phyloP scores from a whole-genome alignment of 2,329 filamentous ascomycete species.

The Botrytis byssoidea region DNA sequence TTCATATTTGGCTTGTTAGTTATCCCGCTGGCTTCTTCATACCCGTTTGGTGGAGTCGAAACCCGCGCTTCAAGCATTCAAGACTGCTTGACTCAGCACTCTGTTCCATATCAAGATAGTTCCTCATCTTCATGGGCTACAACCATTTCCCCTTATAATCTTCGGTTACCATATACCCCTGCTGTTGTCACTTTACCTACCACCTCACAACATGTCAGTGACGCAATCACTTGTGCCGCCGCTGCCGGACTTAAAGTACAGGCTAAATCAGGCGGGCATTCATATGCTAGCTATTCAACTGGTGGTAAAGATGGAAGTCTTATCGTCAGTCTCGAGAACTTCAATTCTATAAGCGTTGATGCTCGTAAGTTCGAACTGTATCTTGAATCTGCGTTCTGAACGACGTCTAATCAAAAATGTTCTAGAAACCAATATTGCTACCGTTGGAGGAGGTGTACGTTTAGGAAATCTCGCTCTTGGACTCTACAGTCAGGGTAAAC shows the following conservation, averaged over 20 bases:
- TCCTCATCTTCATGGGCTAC: conserved; percentile 26
- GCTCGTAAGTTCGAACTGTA: conserved; percentile 20
- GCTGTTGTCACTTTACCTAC: conserved; percentile 29
- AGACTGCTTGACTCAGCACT: conserved; percentile 23
- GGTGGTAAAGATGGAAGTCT: conserved; percentile 53
- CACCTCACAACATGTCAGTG: conserved; percentile 42
- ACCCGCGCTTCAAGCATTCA: conserved; percentile 16
- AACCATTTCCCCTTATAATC: conserved; percentile 30
- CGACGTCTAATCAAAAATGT: background rate
- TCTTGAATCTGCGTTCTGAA: background rate
- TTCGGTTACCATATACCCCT: conserved; percentile 29
- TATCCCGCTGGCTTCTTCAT: conserved; percentile 2
- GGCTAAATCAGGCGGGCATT: conserved; percentile 54
- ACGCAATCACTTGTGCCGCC: conserved; percentile 48
- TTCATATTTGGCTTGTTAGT: conserved; percentile 1
- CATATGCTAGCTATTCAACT: conserved; percentile 48
- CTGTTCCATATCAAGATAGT: conserved; percentile 24
- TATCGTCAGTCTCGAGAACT: conserved; percentile 53
- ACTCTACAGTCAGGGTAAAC: conserved; percentile 40
- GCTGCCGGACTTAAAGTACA: conserved; percentile 48
- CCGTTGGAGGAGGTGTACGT: conserved; percentile 44
- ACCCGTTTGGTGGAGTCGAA: background rate
- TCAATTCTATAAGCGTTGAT: conserved; percentile 54
- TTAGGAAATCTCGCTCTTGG: conserved; percentile 45
- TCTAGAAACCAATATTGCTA: conserved; percentile 28